Conservation (phyloP, 2,329 filamentous ascomycete genomes). For the Ophiostoma sp. region DNA sequence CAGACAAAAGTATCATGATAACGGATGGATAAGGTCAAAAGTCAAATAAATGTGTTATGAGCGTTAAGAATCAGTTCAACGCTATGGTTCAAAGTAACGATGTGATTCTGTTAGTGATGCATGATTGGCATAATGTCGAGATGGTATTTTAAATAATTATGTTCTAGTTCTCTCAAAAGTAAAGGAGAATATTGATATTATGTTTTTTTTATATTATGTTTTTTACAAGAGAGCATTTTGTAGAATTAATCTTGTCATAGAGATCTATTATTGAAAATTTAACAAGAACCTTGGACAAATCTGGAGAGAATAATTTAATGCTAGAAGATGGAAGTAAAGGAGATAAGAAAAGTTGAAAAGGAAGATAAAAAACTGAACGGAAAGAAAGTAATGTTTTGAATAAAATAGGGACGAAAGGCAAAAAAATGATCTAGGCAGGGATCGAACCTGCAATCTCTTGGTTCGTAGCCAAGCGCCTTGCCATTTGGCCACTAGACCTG, state of each 20-base stretch:
- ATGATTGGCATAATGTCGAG: too few species aligned
- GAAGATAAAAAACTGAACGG: neutral
- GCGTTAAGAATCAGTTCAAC: neutral
- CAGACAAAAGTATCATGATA: conserved; percentile 3
- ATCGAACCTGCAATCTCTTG: conserved; percentile 37
- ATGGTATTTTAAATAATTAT: too few species aligned
- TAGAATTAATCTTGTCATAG: too few species aligned
- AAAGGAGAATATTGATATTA: neutral
- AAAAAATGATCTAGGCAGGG: conserved; percentile 31
- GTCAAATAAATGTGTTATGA: conserved; percentile 7
- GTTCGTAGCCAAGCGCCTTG: conserved; percentile 38
- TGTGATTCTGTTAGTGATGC: neutral
- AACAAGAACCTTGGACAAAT: neutral
- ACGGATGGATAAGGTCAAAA: neutral
- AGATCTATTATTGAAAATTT: neutral
- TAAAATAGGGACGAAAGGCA: neutral
- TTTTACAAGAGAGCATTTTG: too few species aligned
- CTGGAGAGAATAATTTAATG: too few species aligned
- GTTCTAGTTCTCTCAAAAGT: too few species aligned
- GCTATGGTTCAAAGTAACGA: neutral
- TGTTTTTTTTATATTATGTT: neutral
- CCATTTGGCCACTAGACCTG: conserved; percentile 32
- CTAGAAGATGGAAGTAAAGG: neutral
- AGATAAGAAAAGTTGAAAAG: neutral
- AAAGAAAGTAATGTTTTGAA: neutral